A percentile compares a stretch with the other conserved stretches of the same genome.
phyloP scores from a whole-genome alignment of 2,329 filamentous ascomycete genomes.

The Leptographium wingfieldii region DNA sequence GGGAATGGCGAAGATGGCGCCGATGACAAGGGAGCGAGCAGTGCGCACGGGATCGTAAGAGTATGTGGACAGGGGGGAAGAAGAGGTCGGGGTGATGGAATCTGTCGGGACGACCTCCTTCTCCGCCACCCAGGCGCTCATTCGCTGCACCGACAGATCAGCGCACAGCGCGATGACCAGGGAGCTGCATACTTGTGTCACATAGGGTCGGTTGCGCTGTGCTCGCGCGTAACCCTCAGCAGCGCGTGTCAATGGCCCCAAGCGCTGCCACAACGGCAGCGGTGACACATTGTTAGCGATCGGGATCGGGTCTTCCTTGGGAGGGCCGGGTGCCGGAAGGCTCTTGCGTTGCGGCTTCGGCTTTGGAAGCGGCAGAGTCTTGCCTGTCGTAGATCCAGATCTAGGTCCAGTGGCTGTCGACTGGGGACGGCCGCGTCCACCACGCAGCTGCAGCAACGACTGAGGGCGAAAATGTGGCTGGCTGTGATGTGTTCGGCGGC shows the following conservation, averaged over 20 bases:
- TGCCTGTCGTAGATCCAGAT: neutral
- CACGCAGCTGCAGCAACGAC: neutral
- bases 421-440: neutral
- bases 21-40: slow-evolving; percentile 59
- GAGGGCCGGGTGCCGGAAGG: slow-evolving; percentile 11
- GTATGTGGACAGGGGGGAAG: neutral
- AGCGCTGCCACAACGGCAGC: slow-evolving; percentile 40
- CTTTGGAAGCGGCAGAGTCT: neutral
- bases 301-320: slow-evolving; percentile 25
- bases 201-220: slow-evolving; percentile 59
- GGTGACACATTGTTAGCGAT: slow-evolving; percentile 28
- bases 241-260: slow-evolving; percentile 42
- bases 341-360: neutral
- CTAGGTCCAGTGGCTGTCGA: neutral
- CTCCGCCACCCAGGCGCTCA: slow-evolving; percentile 29
- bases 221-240: slow-evolving; percentile 53
- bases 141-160: slow-evolving; percentile 64
- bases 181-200: slow-evolving; percentile 66
- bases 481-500: neutral
- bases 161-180: slow-evolving; percentile 68
- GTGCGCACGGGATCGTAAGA: slow-evolving; percentile 60
- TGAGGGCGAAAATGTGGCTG: neutral
- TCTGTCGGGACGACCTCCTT: slow-evolving; percentile 21
- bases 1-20: slow-evolving; percentile 60
- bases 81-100: neutral